A percentile compares a stretch with the other conserved stretches of the same genome.
Conservation (phyloP, 768 basidiomycete genomes). For the Leccinum uliginosum region DNA sequence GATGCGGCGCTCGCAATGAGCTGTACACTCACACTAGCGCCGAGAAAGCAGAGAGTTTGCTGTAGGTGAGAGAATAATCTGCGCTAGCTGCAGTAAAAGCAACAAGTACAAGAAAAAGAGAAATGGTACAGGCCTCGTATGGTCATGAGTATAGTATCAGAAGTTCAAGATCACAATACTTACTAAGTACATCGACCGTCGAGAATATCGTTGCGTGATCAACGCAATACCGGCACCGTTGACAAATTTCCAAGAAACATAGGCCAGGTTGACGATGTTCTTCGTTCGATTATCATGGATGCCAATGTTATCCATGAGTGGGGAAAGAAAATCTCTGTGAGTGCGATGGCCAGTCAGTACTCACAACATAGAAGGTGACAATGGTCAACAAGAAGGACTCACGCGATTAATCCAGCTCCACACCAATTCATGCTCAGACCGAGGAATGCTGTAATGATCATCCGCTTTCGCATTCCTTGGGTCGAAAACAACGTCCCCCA, state of each 20-base stretch:
- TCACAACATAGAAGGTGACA: neutral
- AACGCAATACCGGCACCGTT: neutral
- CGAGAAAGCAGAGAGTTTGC: neutral
- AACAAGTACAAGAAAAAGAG: neutral
- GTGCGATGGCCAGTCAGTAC: neutral
- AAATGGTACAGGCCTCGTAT: neutral
- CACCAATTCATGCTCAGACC: neutral
- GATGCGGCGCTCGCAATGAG: neutral
- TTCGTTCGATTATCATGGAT: neutral
- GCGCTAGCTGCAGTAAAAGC: neutral
- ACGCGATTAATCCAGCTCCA: neutral
- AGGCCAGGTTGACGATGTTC: neutral
- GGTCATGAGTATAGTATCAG: neutral
- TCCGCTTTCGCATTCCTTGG: neutral
- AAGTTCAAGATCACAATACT: neutral
- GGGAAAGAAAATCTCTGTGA: neutral
- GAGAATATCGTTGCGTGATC: neutral
- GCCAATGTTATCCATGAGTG: neutral
- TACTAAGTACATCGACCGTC: neutral
- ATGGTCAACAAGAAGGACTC: neutral
- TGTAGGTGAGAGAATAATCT: neutral
- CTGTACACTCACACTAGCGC: neutral
- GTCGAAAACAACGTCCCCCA: neutral
- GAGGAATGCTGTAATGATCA: neutral
- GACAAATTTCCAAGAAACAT: neutral